Base-by-base conservation (phyloP, 2,329 filamentous ascomycete species). In the Fusarium liriodendri region DNA sequence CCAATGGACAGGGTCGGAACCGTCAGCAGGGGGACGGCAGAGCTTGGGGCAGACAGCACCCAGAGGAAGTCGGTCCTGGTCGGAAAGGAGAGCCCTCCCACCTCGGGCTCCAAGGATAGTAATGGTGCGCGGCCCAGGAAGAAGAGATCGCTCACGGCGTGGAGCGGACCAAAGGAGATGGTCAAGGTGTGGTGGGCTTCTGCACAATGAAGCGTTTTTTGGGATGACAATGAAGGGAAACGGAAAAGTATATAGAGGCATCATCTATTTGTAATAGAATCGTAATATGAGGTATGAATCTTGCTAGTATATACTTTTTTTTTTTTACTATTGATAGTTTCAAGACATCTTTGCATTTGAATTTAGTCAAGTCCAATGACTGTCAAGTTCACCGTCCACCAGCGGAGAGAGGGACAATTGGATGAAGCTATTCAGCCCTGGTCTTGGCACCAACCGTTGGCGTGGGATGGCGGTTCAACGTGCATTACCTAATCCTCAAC, bases 111-210 rank as follows among this genome's bases (percentile, higher is more conserved):
- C 1, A 58, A 62, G 20, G 63, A 65, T 14, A 55, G 33, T 4
- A 47, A 25, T 22, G 42, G 42, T 18, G 47, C 25, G 47, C 66
- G 62, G n/a, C 62, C 58, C 13, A 78, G 55, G 29, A 70, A 69
- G 42, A 75, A 75, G 29, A 75, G 54, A 27, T 75, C 72, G 7
- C 50, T 73, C 50, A 68, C 72, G 5, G 60, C 66, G 14, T 67
- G 74, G 66, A 77, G 69, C 29, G 74, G 73, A 13, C 70, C 67
- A 0, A 78, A 73, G 33, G 76, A 77, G 74, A 61, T 77, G 62
- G 76, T 77, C 33, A 78, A 78, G 64, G 76, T 78, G 37, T 78
- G 76, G 76, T 78, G 76, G 76, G 67, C 74, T 18, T 57, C 54
- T 57, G 55, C 73, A 16, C 35, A 60, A 45, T 72, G 42, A 55